Base-by-base conservation (phyloP, 768 basidiomycete genomes). In the Punctularia strigosozonata region DNA sequence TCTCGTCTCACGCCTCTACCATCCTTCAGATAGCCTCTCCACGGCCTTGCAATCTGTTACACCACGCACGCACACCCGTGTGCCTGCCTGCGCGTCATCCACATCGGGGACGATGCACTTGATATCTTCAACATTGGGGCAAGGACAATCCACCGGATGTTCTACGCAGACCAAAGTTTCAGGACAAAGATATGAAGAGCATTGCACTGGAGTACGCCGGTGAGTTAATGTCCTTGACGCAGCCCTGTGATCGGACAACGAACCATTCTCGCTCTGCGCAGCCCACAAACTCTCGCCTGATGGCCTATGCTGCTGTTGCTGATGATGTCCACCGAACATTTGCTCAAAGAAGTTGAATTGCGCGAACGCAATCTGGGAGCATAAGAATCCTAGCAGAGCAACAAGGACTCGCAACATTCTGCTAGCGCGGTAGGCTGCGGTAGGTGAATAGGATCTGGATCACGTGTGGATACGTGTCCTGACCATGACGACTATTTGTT, bases 341-440 rank as follows among this genome's bases (percentile, higher is more conserved):
- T 79, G 74, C 44, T 80, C 75, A 50, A 88, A 88, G 57, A 85
- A 82, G 33, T 74, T 67, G 55, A 86, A 87, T 49, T 87, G 82
- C n/a, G 75, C 79, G 13, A 62, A 59, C 23, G 56, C 69, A 31
- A 63, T 33, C 18, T 62, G 57, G 13, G 66, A 47, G 38, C 64
- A 57, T 4, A 65, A 41, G 12, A 66, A 28, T 8, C 26, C 10
- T 28, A 28, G 15, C 8, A 28, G 26, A 8, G 10, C 8, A 15
- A 28, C 26, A 8, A 28, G 8, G 26, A 28, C 8, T 15, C 26
- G 10, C 8, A 15, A 15, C 8, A 28, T 28, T 15, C 8, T 8
- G 10, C 26, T 8, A 28, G 26, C 8, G 26, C 10, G 26, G 10
- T 8, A 28, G 26, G 26, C 10, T 28, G 26, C 8, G 15, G 26